A percentile compares a stretch with the other conserved stretches of the same genome.
These are phyloP conservation scores for Crithidia bombi DNA, from an alignment of 208 protist genomes.

Conservation along the genomic window DNA sequence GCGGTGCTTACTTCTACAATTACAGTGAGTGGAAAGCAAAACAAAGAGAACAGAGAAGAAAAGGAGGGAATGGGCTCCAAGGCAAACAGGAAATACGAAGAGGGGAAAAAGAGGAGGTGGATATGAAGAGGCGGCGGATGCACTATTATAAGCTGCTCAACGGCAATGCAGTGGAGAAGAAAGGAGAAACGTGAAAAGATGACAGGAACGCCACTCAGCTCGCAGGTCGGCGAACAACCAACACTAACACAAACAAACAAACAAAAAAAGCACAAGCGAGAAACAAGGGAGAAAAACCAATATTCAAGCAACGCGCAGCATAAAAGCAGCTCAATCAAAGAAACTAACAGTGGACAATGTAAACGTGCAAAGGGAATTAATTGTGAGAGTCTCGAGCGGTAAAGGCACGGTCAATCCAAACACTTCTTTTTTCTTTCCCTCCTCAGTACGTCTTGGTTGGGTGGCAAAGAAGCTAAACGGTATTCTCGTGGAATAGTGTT, in stretches of 20 bases:
- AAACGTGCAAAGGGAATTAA: neutral
- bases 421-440: neutral
- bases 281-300: neutral
- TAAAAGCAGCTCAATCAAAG: neutral
- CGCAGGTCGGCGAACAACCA: conserved; percentile 6
- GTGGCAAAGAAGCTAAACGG: no score
- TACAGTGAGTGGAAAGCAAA: conserved; percentile 3
- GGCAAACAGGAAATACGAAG: neutral
- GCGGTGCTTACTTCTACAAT: neutral
- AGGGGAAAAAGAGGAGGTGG: neutral
- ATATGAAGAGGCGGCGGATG: neutral
- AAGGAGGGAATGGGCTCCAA: conserved; percentile 1
- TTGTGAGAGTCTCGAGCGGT: neutral
- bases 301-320: neutral
- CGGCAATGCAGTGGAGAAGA: neutral
- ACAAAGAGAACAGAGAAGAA: no score
- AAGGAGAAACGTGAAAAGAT: conserved; percentile 1
- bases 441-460: no score
- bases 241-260: conserved; percentile 31
- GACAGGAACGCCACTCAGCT: neutral
- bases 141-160: conserved; percentile 4
- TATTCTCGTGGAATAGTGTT: neutral
- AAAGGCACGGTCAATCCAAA: neutral
- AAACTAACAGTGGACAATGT: neutral
- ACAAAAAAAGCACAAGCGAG: conserved; percentile 8